phyloP scores from a whole-genome alignment of 352 stramenopile genomes.

The Phytophthora sojae region DNA sequence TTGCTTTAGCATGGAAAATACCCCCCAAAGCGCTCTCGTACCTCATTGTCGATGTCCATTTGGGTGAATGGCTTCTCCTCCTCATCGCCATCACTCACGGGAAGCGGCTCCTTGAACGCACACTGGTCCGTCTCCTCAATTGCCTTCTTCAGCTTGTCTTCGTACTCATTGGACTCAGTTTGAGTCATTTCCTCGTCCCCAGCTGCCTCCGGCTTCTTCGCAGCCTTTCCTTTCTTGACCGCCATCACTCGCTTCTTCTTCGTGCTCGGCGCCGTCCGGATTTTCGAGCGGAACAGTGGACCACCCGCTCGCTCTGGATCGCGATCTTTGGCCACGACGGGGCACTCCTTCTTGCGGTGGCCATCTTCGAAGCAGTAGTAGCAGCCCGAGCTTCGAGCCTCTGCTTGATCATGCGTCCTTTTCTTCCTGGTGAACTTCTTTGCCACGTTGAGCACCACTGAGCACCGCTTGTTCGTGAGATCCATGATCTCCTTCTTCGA shows the following conservation, averaged over 20 bases:
- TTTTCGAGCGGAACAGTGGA: neutral
- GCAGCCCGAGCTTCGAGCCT: neutral
- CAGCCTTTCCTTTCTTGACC: neutral
- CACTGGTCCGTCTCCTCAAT: neutral
- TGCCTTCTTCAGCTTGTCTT: neutral
- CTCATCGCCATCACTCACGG: neutral
- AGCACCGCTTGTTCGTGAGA: slow-evolving; percentile 1
- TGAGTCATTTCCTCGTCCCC: neutral
- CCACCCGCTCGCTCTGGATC: neutral
- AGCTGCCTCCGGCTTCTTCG: slow-evolving; percentile 1
- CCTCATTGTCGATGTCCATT: neutral
- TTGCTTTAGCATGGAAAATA: neutral
- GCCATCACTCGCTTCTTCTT: neutral
- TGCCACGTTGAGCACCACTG: neutral
- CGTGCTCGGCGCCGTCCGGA: neutral
- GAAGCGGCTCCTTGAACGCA: neutral
- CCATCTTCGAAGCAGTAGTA: neutral
- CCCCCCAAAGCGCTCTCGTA: neutral
- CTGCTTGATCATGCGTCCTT: neutral
- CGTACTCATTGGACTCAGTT: neutral
- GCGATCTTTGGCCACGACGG: neutral
- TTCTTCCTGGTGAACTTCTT: neutral
- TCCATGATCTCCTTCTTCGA: slow-evolving; percentile 11
- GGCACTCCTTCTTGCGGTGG: neutral
- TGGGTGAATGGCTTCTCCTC: neutral